Conservation (phyloP, 768 basidiomycete genomes). For the Tulasnella sp. region DNA sequence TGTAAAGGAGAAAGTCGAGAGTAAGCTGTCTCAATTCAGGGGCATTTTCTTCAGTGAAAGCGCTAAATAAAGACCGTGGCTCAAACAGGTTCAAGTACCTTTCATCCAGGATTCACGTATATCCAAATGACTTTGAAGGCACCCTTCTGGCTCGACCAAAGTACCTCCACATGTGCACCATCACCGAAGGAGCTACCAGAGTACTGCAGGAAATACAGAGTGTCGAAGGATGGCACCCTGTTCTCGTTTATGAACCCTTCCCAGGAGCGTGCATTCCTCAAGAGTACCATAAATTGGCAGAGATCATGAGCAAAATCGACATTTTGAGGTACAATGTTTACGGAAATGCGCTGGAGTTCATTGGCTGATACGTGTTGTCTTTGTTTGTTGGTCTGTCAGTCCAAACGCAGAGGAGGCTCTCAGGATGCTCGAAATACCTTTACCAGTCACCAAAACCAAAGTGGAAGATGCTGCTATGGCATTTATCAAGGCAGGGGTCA, state of each 20-base stretch:
- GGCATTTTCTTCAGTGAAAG: conserved; percentile 10
- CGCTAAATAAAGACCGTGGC: background rate
- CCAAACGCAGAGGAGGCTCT: conserved; percentile 85
- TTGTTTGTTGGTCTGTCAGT: conserved; percentile 34
- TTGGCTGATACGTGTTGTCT: background rate
- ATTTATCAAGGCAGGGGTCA: conserved; percentile 51
- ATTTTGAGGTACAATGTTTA: conserved; percentile 54
- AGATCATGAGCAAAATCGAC: conserved; percentile 50
- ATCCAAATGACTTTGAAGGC: conserved; percentile 55
- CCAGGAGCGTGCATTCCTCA: conserved; percentile 76
- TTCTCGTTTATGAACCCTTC: conserved; percentile 76
- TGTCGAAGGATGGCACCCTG: conserved; percentile 53
- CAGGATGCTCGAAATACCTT: conserved; percentile 48
- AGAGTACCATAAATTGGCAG: conserved; percentile 59
- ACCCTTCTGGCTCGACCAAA: conserved; percentile 45
- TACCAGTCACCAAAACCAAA: conserved; percentile 41
- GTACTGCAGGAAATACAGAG: conserved; percentile 58
- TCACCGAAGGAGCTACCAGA: conserved; percentile 57
- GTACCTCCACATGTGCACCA: conserved; percentile 80
- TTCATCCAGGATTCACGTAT: conserved; percentile 61
- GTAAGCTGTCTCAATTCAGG: conserved; percentile 35
- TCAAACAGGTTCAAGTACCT: conserved; percentile 65
- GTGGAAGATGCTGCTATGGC: conserved; percentile 61
- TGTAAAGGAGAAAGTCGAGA: conserved; percentile 66
- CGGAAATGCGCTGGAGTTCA: background rate